Evolutionary conservation across 1,284 basidiomycete species (phyloP), one percentile per base, ranked within the genome.

Genomic region (Marasmius fiardii): DNA sequence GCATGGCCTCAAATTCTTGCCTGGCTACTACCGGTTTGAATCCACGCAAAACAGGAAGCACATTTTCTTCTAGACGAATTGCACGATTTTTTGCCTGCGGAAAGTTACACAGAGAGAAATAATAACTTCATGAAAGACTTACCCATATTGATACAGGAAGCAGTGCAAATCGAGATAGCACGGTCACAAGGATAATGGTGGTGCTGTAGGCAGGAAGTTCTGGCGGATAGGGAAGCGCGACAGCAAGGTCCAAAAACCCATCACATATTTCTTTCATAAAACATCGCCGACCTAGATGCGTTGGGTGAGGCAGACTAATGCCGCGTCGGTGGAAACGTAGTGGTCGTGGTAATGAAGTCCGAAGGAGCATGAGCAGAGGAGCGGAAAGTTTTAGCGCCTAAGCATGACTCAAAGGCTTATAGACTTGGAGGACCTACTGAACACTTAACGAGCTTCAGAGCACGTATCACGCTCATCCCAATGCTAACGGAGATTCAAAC

Each of bases 61-160:
- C 90, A 11, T 82, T 64, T 60, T 90, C 82, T 62, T 89, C 83
- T 20, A 85, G 77, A 58, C 82, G 76, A 69, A 81, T 79, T 61
- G 85, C 80, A 54, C 88, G 80, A 61, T 73, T 75, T 63, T 84
- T 83, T 28, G 83, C 82, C 88, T 91, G 54, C 16, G 5, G 34
- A 43, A 58, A 34, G 53, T 54, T 55, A 45, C 33, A 45, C 45
- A 50, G 53, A 41, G 26, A 43, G 52, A 43, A 12, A 51, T 12
- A 1, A 47, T 10, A 5, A 14, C 1, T 21, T 8, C 43, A 18
- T 33, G 20, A 43, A 28, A 18, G 23, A 70, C 83, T 62, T 62
- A 93, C 92, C 93, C 92, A 95, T 69, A 93, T 66, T 58, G 88
- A 84, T 58, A 91, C 76, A 18, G 93, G 93, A 4, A 93, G 76